A percentile compares a stretch with the other conserved stretches of the same genome.
phyloP scores from a whole-genome alignment of 306 rosid species.

The Mimosa bimucronata region DNA sequence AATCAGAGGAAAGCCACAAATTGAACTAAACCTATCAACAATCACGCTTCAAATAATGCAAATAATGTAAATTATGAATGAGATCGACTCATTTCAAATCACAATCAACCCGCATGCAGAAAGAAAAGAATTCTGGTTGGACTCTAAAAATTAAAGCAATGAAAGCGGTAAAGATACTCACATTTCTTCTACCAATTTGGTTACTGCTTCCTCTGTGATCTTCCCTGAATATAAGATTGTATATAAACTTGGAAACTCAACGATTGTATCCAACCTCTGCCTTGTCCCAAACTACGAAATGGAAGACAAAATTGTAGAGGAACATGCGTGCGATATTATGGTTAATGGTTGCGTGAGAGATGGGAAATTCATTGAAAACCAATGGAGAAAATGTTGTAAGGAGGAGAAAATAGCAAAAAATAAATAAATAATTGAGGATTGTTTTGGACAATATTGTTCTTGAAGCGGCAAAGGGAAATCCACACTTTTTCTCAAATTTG shows the following conservation, averaged over 20 bases:
- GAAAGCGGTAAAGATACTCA: conserved; percentile 41
- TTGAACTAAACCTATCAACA: background rate
- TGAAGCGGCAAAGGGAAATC: background rate
- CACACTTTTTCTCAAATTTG: background rate
- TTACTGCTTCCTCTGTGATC: background rate
- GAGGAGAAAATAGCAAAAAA: background rate
- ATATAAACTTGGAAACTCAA: background rate
- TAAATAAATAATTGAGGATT: background rate
- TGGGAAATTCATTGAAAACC: background rate
- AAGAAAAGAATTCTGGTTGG: background rate
- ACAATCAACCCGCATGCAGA: background rate
- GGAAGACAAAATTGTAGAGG: background rate
- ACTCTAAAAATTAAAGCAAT: conserved; percentile 27
- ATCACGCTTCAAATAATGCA: background rate
- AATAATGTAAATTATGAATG: conserved; percentile 3
- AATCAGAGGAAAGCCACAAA: conserved; percentile 16
- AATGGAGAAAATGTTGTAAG: background rate
- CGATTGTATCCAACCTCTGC: background rate
- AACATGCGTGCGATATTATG: background rate
- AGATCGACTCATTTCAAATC: conserved; percentile 29
- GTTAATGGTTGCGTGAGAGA: background rate
- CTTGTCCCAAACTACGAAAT: background rate
- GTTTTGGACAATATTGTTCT: background rate
- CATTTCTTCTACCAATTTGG: conserved; percentile 30
- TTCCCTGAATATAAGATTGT: background rate